phyloP scores from a whole-genome alignment of 345 rosid species.

The Luvunga scandens region DNA sequence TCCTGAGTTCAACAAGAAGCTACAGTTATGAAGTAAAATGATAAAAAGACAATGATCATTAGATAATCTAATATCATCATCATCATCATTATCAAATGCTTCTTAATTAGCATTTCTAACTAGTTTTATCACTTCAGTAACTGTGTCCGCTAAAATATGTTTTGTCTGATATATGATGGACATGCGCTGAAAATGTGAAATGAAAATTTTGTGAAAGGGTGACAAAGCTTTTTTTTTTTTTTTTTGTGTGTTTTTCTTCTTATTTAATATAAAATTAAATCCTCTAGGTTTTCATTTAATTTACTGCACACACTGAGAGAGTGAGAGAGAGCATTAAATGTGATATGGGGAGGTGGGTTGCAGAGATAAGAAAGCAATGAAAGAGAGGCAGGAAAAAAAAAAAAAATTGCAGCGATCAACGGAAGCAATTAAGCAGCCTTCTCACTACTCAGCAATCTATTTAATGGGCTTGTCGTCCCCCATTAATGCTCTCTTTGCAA shows the following conservation, averaged over 20 bases:
- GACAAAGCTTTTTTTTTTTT: background rate
- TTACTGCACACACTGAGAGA: slow-evolving; percentile 26
- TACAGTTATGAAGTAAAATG: slow-evolving; percentile 19
- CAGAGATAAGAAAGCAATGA: slow-evolving; percentile 34
- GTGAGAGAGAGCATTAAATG: slow-evolving; percentile 42
- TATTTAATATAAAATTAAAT: background rate
- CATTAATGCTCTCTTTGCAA: slow-evolving; percentile 47
- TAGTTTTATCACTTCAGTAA: background rate
- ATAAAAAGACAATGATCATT: background rate
- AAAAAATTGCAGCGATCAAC: slow-evolving; percentile 50
- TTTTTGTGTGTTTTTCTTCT: too few species aligned
- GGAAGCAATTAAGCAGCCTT: slow-evolving; percentile 43
- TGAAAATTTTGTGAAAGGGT: slow-evolving; percentile 7
- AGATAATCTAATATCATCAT: slow-evolving; percentile 5
- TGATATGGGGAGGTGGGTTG: slow-evolving; percentile 39
- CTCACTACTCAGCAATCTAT: slow-evolving; percentile 32
- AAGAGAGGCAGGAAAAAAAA: slow-evolving; percentile 21
- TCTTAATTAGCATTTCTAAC: slow-evolving; percentile 12
- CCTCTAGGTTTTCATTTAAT: slow-evolving; percentile 10
- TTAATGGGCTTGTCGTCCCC: slow-evolving; percentile 51
- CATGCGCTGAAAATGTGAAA: background rate
- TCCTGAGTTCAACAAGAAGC: slow-evolving; percentile 38
- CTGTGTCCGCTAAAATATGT: background rate
- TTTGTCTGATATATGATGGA: slow-evolving; percentile 13
- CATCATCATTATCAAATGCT: background rate